Conservation (phyloP, 2,329 filamentous ascomycete species). For the Penicillium sp. region DNA sequence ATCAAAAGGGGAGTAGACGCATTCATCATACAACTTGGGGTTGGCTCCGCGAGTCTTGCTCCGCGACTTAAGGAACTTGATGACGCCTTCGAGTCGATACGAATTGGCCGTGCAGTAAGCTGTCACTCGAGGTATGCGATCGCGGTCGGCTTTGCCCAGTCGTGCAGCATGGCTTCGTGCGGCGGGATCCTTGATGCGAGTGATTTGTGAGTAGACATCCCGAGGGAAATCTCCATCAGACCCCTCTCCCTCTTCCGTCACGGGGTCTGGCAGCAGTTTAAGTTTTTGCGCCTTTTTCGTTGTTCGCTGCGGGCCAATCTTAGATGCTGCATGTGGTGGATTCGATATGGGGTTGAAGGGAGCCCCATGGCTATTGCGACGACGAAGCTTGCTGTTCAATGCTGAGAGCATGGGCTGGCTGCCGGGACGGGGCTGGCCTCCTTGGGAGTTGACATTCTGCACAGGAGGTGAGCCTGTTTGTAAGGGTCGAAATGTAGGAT, state of each 20-base stretch:
- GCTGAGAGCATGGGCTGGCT: slow-evolving; percentile 67
- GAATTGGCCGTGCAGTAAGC: slow-evolving; percentile 94
- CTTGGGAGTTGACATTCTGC: slow-evolving; percentile 29
- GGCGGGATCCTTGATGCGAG: slow-evolving; percentile 93
- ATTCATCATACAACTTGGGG: slow-evolving; percentile 94
- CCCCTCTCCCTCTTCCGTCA: slow-evolving; percentile 74
- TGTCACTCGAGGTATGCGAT: slow-evolving; percentile 82
- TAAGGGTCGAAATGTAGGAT: slow-evolving; percentile 42
- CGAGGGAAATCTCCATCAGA: slow-evolving; percentile 85
- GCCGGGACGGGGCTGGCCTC: slow-evolving; percentile 27
- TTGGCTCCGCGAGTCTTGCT: slow-evolving; percentile 73
- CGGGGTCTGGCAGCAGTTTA: slow-evolving; percentile 91
- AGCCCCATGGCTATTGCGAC: slow-evolving; percentile 78
- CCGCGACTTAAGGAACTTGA: slow-evolving; percentile 86
- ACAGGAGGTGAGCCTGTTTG: slow-evolving; percentile 40
- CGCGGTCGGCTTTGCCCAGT: slow-evolving; percentile 88
- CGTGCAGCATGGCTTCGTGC: slow-evolving; percentile 88
- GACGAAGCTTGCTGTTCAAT: slow-evolving; percentile 81
- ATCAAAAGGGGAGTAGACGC: slow-evolving; percentile 91
- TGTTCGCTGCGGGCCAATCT: slow-evolving; percentile 91
- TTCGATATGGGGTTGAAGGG: slow-evolving; percentile 45
- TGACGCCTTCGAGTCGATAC: slow-evolving; percentile 84
- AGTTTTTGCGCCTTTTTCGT: slow-evolving; percentile 96
- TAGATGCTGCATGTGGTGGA: slow-evolving; percentile 50
- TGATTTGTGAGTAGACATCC: slow-evolving; percentile 97